These are phyloP conservation scores for Yarrowia keelungensis DNA, from an alignment of 805 yeast genomes.

Conservation along the genomic window DNA sequence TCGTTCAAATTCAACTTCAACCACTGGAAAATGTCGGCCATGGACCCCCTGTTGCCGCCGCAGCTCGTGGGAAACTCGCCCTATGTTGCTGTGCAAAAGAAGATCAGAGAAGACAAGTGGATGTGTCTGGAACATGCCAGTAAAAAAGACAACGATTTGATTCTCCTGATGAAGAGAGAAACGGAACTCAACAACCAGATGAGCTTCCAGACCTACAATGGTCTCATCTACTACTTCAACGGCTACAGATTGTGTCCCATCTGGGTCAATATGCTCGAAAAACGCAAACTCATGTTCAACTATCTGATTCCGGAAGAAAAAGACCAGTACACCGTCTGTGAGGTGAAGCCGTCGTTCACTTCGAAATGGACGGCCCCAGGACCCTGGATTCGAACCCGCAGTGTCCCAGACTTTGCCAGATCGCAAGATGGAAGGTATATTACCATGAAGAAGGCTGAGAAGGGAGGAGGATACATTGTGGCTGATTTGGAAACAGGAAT, in stretches of 20 bases:
- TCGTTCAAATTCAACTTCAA: neutral
- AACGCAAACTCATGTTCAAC: neutral
- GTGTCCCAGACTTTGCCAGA: too few species aligned
- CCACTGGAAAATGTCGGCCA: neutral
- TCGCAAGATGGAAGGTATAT: too few species aligned
- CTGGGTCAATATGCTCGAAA: constrained; percentile 1
- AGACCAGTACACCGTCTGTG: neutral
- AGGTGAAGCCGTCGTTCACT: neutral
- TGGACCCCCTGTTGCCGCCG: constrained; percentile 2
- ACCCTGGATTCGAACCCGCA: too few species aligned
- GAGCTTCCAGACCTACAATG: neutral
- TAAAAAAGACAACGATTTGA: neutral
- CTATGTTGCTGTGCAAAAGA: neutral
- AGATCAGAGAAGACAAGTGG: neutral
- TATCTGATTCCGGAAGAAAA: neutral
- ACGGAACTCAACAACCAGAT: neutral
- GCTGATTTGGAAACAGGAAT: too few species aligned
- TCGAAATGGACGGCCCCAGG: too few species aligned
- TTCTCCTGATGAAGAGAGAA: neutral
- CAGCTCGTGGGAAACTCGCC: neutral
- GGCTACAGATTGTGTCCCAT: neutral
- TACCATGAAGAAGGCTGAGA: too few species aligned
- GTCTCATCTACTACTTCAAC: neutral
- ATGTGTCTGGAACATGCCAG: neutral
- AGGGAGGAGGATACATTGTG: too few species aligned